Evolutionary conservation across 1,284 basidiomycete genomes (phyloP).

Genomic region (Pascua sp.): DNA sequence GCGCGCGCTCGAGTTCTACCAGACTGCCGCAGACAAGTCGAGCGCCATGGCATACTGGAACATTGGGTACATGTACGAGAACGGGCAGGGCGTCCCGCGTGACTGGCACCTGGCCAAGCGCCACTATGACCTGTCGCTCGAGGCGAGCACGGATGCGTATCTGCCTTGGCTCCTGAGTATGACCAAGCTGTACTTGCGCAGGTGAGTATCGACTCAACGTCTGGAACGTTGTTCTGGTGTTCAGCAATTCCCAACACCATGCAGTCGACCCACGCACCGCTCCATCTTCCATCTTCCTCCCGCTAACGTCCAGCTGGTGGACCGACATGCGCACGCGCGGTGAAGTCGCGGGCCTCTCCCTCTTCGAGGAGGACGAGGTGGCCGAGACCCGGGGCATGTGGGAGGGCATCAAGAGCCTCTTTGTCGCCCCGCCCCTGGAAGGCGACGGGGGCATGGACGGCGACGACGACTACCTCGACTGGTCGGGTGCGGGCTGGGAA

Average conservation of each 20-base stretch:
- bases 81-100: conserved; percentile 83
- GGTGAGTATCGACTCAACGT: conserved; percentile 30
- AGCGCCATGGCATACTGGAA: conserved; percentile 98
- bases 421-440: conserved; percentile 13
- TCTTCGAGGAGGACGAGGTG: conserved; percentile 34
- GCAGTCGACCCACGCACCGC: too few species aligned
- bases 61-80: conserved; percentile 98
- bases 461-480: conserved; percentile 11
- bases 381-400: conserved; percentile 13
- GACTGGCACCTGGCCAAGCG: conserved; percentile 97
- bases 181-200: conserved; percentile 72
- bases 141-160: conserved; percentile 73
- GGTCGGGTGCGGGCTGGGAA: conserved; percentile 13
- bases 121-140: conserved; percentile 85
- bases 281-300: background rate
- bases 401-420: conserved; percentile 35
- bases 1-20: conserved; percentile 89
- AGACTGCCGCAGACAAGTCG: conserved; percentile 78
- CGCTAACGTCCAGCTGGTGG: conserved; percentile 38
- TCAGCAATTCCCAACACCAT: too few species aligned
- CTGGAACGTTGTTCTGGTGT: too few species aligned
- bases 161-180: conserved; percentile 80
- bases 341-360: conserved; percentile 34
- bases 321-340: conserved; percentile 39
- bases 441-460: conserved; percentile 13